These are phyloP conservation scores for Daldinia caldariorum DNA, from an alignment of 495 filamentous ascomycete genomes.

Conservation along the genomic window DNA sequence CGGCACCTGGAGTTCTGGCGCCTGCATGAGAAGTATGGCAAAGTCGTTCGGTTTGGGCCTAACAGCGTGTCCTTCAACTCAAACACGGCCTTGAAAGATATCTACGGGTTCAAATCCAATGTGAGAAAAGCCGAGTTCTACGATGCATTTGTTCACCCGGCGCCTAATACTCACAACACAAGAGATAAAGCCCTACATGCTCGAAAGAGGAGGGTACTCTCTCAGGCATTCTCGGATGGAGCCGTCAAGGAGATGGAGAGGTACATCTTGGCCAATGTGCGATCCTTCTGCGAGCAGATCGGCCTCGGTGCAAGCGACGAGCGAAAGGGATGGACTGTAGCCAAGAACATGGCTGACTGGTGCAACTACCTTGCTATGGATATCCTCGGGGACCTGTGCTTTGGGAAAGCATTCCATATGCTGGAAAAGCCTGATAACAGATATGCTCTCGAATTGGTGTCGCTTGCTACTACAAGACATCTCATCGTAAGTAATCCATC, in stretches of 20 bases:
- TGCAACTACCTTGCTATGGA: conserved; percentile 76
- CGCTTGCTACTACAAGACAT: conserved; percentile 64
- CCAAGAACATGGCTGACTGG: conserved; percentile 69
- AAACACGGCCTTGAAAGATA: conserved; percentile 64
- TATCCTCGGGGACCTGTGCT: conserved; percentile 75
- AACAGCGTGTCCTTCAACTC: conserved; percentile 69
- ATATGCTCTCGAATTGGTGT: conserved; percentile 66
- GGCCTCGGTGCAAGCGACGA: conserved; percentile 52
- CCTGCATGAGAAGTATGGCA: conserved; percentile 67
- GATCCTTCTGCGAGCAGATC: conserved; percentile 61
- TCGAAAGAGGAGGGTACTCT: conserved; percentile 70
- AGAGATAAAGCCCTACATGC: conserved; percentile 69
- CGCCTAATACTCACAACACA: conserved; percentile 67
- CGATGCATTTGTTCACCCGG: conserved; percentile 67
- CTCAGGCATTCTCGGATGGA: conserved; percentile 68
- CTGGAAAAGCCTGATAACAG: conserved; percentile 68
- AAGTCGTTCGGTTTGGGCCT: conserved; percentile 68
- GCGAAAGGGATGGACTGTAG: conserved; percentile 55
- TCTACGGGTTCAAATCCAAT: conserved; percentile 69
- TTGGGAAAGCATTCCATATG: conserved; percentile 78
- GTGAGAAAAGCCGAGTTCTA: conserved; percentile 73
- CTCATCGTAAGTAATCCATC: conserved; percentile 58
- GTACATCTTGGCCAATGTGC: conserved; percentile 64
- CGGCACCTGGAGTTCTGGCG: conserved; percentile 67
- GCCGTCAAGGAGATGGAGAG: conserved; percentile 67